Evolutionary conservation across 495 filamentous ascomycete species (phyloP).

Genomic region (Aspergillus cristatus): DNA sequence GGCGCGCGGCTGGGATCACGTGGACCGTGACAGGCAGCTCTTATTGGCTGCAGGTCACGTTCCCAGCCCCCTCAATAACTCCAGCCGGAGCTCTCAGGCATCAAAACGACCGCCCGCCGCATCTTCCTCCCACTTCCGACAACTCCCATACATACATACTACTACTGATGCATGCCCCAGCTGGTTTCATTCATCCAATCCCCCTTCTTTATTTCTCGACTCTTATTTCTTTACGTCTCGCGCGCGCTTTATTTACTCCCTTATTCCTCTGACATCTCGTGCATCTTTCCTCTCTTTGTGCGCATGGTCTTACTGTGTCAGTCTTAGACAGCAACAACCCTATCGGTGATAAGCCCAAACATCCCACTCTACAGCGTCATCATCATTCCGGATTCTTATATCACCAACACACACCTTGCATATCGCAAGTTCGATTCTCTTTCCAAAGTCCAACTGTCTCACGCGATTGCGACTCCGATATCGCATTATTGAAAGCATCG

Average conservation of each 20-base stretch:
- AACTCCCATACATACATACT: slow-evolving; percentile 4
- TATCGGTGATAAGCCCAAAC: slow-evolving; percentile 20
- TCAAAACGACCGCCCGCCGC: slow-evolving; percentile 20
- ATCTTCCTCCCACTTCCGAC: slow-evolving; percentile 15
- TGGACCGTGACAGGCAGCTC: slow-evolving; percentile 16
- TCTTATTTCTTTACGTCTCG: slow-evolving; percentile 1
- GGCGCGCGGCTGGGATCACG: slow-evolving; percentile 20
- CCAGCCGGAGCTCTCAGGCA: slow-evolving; percentile 25
- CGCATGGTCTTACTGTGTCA: too few species aligned
- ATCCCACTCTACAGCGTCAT: slow-evolving; percentile 3
- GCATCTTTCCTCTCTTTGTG: slow-evolving; percentile 13
- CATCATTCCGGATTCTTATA: too few species aligned
- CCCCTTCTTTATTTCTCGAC: slow-evolving; percentile 6
- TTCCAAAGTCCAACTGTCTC: too few species aligned
- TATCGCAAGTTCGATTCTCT: too few species aligned
- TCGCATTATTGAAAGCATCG: too few species aligned
- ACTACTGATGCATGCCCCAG: too few species aligned
- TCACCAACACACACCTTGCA: neutral
- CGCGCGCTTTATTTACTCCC: neutral
- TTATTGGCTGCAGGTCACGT: slow-evolving; percentile 22
- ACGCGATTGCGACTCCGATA: too few species aligned
- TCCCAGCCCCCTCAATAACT: slow-evolving; percentile 33
- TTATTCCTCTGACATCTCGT: slow-evolving; percentile 5
- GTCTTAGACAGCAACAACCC: slow-evolving; percentile 1
- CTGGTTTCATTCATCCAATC: slow-evolving; percentile 13